A percentile compares a stretch with the other conserved stretches of the same genome.
Evolutionary conservation across 768 basidiomycete genomes (phyloP).

Genomic region (Lactifluus rugatus): DNA sequence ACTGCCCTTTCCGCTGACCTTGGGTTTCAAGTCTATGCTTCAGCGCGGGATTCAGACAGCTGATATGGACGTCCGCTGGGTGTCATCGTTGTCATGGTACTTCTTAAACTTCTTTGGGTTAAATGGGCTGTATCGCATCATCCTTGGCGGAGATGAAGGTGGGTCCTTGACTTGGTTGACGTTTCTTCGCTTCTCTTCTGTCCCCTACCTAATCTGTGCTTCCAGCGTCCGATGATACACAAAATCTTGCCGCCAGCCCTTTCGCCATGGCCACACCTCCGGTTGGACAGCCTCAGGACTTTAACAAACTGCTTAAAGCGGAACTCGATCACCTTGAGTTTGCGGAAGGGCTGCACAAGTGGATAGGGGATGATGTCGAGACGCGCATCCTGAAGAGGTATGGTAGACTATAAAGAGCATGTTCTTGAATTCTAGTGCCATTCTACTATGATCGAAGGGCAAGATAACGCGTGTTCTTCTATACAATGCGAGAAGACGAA

Average conservation of each 20-base stretch:
- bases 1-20: constrained; percentile 90
- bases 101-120: constrained; percentile 98
- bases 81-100: constrained; percentile 98
- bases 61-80: constrained; percentile 98
- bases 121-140: constrained; percentile 88
- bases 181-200: constrained; percentile 5
- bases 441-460: background rate
- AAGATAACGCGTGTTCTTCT: background rate
- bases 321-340: constrained; percentile 92
- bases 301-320: constrained; percentile 77
- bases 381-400: constrained; percentile 68
- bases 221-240: constrained; percentile 69
- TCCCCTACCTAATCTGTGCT: constrained; percentile 14
- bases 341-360: constrained; percentile 74
- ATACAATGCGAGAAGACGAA: background rate
- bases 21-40: constrained; percentile 96
- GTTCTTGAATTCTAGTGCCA: background rate
- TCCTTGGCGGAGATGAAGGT: constrained; percentile 89
- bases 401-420: constrained; percentile 40
- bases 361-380: constrained; percentile 78
- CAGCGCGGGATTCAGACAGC: constrained; percentile 91
- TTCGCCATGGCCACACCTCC: constrained; percentile 44
- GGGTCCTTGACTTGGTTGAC: constrained; percentile 26
- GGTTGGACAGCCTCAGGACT: constrained; percentile 67
- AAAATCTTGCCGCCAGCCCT: constrained; percentile 61